Base-by-base conservation (phyloP, 352 stramenopile species). In the Phytophthora citrophthora region DNA sequence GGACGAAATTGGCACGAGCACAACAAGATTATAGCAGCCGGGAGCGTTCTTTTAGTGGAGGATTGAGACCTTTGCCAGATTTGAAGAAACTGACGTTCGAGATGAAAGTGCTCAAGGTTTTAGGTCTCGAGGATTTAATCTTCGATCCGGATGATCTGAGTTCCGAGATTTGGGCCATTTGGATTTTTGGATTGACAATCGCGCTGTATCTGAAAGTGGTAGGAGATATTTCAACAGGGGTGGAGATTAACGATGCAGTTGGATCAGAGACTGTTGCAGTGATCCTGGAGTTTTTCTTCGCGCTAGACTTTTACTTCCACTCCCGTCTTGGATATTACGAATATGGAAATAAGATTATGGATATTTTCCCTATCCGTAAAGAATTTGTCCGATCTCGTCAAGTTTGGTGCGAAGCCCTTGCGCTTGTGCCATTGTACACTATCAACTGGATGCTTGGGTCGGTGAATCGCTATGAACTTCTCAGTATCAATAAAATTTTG, bases 341-440 rank as follows among this genome's bases (percentile, higher is more conserved):
- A 12, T 90, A 81, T 24, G 83, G 83, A 10, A 92, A 89, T 64
- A 92, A 90, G 38, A 64, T 86, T 39, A 87, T 89, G 79, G 71
- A 89, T 45, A 23, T 73, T 15, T 29, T 15, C 1, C 34, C 64
- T 9, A 86, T 88, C 18, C 74, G 65, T 5, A 72, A 72, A 3
- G 66, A 44, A 5, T 89, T 88, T 41, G 68, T 76, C 9, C 43
- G 31, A 6, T 90, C 83, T 15, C 63, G 8, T 7, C 27, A 44
- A 3, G 80, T 79, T 39, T 59, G 65, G 0, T 26, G 79, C 8
- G 81, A 86, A 18, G 53, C 64, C 0, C 16, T 85, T 0, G 74
- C 81, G 0, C 50, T 88, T 1, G 8, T 83, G 8, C 83, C 83
- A 1, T 29, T 89, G 0, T 86, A 81, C 34, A 4, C 73, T 0